phyloP scores from a whole-genome alignment of 2,329 filamentous ascomycete species.

The Peltaster fructicola region DNA sequence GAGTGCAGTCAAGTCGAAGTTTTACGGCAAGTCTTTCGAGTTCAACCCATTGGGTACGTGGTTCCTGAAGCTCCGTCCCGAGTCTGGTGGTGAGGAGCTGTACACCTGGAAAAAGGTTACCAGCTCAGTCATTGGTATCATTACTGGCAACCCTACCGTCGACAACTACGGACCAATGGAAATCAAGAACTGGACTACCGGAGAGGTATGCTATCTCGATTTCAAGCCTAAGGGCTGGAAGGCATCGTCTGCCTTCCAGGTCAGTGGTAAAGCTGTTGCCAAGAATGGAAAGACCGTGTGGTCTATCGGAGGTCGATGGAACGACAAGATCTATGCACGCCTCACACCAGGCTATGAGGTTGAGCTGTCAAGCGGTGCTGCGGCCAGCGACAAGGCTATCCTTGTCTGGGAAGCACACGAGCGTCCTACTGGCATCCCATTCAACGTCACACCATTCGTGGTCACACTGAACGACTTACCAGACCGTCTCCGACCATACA shows the following conservation, averaged over 20 bases:
- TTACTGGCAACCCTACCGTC: slow-evolving; percentile 88
- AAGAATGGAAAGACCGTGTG: slow-evolving; percentile 63
- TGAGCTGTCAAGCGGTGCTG: slow-evolving; percentile 34
- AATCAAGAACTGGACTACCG: slow-evolving; percentile 92
- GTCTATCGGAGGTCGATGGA: slow-evolving; percentile 89
- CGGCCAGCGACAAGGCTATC: slow-evolving; percentile 50
- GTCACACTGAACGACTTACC: slow-evolving; percentile 85
- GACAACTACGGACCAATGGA: slow-evolving; percentile 97
- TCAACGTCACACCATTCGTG: slow-evolving; percentile 93
- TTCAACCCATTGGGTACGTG: slow-evolving; percentile 92
- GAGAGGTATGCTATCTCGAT: slow-evolving; percentile 73
- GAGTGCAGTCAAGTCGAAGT: slow-evolving; percentile 87
- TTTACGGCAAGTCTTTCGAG: slow-evolving; percentile 94
- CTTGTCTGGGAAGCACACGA: slow-evolving; percentile 82
- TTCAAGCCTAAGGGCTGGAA: slow-evolving; percentile 97
- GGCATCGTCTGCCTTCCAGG: slow-evolving; percentile 75
- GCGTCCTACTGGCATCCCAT: slow-evolving; percentile 70
- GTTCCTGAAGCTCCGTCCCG: slow-evolving; percentile 75
- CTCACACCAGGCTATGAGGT: slow-evolving; percentile 82
- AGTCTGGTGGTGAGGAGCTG: slow-evolving; percentile 53
- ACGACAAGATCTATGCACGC: slow-evolving; percentile 89
- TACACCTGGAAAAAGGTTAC: slow-evolving; percentile 99
- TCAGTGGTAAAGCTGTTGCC: slow-evolving; percentile 72
- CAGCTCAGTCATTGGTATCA: slow-evolving; percentile 93
- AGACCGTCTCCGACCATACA: slow-evolving; percentile 55